Conservation (phyloP, 2,329 filamentous ascomycete species). For the Mycosphaerelloides madeirae region DNA sequence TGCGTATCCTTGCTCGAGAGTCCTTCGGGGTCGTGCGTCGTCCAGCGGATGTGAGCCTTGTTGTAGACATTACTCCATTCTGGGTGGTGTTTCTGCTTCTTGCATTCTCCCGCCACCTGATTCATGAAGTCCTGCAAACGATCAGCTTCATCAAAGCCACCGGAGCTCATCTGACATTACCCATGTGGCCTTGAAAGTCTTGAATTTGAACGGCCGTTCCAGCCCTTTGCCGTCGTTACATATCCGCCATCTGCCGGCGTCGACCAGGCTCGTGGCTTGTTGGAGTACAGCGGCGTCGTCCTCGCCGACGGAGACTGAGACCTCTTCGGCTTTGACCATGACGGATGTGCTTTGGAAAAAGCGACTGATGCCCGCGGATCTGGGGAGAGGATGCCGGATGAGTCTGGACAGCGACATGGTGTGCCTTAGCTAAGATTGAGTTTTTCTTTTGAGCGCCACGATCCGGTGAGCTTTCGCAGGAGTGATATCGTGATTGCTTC, state of each 20-base stretch:
- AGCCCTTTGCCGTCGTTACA: conserved; percentile 31
- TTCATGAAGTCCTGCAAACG: conserved; percentile 66
- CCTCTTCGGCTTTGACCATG: conserved; percentile 15
- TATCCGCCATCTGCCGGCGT: conserved; percentile 30
- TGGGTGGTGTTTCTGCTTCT: conserved; percentile 65
- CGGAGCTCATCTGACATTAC: conserved; percentile 19
- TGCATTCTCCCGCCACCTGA: conserved; percentile 63
- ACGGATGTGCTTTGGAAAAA: conserved; percentile 6
- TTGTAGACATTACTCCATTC: conserved; percentile 77
- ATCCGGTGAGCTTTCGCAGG: too few relatives aligned
- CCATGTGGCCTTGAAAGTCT: conserved; percentile 37
- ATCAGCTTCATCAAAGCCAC: background rate
- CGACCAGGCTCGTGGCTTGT: conserved; percentile 25
- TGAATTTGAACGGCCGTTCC: conserved; percentile 35
- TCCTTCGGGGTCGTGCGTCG: conserved; percentile 63
- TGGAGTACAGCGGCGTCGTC: conserved; percentile 12
- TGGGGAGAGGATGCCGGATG: too few relatives aligned
- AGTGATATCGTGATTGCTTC: too few relatives aligned
- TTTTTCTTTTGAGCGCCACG: too few relatives aligned
- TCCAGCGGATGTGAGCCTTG: conserved; percentile 66
- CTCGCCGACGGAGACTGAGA: conserved; percentile 22
- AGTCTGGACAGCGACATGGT: too few relatives aligned
- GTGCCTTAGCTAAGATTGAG: too few relatives aligned
- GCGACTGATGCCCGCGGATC: too few relatives aligned
- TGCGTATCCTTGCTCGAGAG: conserved; percentile 60